These are phyloP conservation scores for Botrytis aclada DNA, from an alignment of 2,329 filamentous ascomycete genomes.

Conservation along the genomic window DNA sequence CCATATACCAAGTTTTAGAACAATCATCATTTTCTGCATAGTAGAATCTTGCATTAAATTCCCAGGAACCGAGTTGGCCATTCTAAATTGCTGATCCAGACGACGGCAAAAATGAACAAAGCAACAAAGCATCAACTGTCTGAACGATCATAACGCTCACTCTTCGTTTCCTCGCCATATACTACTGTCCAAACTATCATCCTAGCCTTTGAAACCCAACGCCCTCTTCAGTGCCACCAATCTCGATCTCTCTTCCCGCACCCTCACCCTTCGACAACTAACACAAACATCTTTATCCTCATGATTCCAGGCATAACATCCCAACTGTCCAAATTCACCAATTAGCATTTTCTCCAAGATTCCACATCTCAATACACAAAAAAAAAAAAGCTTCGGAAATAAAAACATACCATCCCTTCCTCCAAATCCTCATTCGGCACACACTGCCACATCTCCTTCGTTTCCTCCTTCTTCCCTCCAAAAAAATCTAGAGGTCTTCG, in stretches of 20 bases:
- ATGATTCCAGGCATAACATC: background rate
- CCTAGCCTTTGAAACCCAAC: background rate
- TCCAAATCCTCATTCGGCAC: background rate
- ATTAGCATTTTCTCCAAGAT: background rate
- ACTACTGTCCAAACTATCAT: too few relatives aligned
- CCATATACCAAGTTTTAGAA: background rate
- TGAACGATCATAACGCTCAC: background rate
- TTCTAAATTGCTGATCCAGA: background rate
- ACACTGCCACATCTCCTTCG: background rate
- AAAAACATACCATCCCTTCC: background rate
- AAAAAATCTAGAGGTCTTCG: background rate
- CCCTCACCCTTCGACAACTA: background rate
- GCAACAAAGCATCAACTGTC: background rate
- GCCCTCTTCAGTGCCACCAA: background rate
- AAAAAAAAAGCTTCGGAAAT: too few relatives aligned
- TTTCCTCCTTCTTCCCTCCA: background rate
- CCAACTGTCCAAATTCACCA: background rate
- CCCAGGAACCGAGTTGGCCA: background rate
- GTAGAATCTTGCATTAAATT: background rate
- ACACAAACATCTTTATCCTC: background rate
- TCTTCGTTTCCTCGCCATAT: background rate
- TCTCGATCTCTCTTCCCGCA: background rate
- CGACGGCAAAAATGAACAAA: background rate
- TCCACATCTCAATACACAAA: too few relatives aligned
- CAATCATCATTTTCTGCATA: background rate